Evolutionary conservation across 768 basidiomycete species (phyloP).

Genomic region (Phylloporus sp.): DNA sequence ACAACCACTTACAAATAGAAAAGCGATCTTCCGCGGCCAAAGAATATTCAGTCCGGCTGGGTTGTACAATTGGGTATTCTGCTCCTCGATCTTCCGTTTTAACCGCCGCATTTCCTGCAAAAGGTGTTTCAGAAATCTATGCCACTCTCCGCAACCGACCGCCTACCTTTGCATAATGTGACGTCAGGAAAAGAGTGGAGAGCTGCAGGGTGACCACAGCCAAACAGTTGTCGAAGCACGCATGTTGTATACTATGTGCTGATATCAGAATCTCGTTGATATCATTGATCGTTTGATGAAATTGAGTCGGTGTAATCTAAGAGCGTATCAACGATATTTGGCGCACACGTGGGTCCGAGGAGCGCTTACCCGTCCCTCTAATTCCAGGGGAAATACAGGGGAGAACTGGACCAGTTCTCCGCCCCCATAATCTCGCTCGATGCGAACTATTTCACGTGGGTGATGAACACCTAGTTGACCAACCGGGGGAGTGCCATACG

Average conservation of each 20-base stretch:
- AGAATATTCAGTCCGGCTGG: conserved; percentile 83
- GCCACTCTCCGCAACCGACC: not conserved
- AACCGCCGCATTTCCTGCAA: conserved; percentile 75
- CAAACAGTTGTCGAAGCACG: conserved; percentile 75
- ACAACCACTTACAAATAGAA: conserved; percentile 76
- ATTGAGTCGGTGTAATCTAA: conserved; percentile 88
- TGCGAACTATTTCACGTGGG: conserved; percentile 85
- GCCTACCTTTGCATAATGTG: conserved; percentile 80
- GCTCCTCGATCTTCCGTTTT: conserved; percentile 53
- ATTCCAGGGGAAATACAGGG: conserved; percentile 83
- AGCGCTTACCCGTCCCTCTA: conserved; percentile 81
- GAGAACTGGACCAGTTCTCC: conserved; percentile 92
- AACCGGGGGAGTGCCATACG: conserved; percentile 74
- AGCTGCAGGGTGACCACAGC: conserved; percentile 79
- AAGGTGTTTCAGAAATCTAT: conserved; percentile 3
- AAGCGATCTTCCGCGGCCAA: conserved; percentile 81
- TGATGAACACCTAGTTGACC: conserved; percentile 88
- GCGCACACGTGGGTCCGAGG: not conserved
- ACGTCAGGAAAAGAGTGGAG: conserved; percentile 59
- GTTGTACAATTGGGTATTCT: conserved; percentile 77
- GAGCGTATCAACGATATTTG: not conserved
- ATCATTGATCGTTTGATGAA: conserved; percentile 83
- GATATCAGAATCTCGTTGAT: conserved; percentile 87
- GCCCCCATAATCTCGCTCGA: conserved; percentile 89
- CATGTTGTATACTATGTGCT: conserved; percentile 73